phyloP scores from a whole-genome alignment of 176 grass and related monocot genomes.

The Paspalum notatum region DNA sequence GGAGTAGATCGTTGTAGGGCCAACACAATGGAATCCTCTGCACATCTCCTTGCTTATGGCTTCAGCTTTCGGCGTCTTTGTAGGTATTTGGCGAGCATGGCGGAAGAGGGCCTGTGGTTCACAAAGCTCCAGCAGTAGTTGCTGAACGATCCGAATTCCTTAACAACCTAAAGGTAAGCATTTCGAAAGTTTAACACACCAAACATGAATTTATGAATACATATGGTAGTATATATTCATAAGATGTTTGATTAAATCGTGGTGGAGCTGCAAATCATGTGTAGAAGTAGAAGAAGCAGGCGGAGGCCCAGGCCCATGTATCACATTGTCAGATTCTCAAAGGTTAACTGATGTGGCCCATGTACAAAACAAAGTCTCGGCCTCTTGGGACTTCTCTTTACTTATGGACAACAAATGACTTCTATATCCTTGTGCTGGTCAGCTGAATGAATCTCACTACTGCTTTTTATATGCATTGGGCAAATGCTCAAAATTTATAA shows the following conservation, averaged over 20 bases:
- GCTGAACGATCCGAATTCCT: constrained; percentile 65
- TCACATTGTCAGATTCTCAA: constrained; percentile 1
- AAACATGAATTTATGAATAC: not conserved
- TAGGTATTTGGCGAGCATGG: constrained; percentile 55
- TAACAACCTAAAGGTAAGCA: constrained; percentile 38
- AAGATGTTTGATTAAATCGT: not conserved
- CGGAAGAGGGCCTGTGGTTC: constrained; percentile 57
- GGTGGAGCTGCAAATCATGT: not conserved
- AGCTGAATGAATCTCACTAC: not conserved
- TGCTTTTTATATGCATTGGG: not conserved
- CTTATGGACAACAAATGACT: not conserved
- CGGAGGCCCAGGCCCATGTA: not conserved
- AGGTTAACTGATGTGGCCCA: constrained; percentile 5
- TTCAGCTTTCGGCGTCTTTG: constrained; percentile 68
- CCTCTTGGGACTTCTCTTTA: not conserved
- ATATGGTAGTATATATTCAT: not conserved
- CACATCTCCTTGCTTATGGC: constrained; percentile 70
- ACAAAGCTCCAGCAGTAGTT: constrained; percentile 73
- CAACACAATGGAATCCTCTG: constrained; percentile 66
- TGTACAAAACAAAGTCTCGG: not conserved
- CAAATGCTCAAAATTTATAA: not conserved
- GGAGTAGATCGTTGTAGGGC: constrained; percentile 64
- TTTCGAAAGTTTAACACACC: not conserved
- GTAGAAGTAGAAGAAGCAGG: not conserved
- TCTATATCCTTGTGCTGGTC: not conserved